Evolutionary conservation across 1,284 basidiomycete genomes (phyloP), one percentile per base, ranked within the genome.

Genomic region (Schizophyllum commune): DNA sequence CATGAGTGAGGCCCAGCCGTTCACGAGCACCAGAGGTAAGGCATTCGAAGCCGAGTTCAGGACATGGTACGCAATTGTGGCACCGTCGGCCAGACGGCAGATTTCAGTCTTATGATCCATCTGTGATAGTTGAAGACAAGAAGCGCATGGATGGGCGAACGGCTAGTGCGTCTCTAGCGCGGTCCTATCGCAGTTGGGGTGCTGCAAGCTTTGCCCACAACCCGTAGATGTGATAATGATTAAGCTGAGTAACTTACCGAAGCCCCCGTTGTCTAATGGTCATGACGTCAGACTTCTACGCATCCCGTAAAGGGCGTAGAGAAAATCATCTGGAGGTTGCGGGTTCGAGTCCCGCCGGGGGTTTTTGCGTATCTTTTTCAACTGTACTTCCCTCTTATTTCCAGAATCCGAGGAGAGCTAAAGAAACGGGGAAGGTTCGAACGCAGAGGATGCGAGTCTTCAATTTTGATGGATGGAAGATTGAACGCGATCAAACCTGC

Each of bases 231-330:
- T n/a, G n/a, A n/a, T 47, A 11, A 9, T 47, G 13, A 2, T 47
- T 9, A 4, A 9, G 9, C 17, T 11, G 9, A 3, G 3, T 9
- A 2, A 4, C 8, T 9, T 13, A 3, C 9, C 17, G 13, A 64
- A 65, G 84, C 83, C 84, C 83, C 77, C 79, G 79, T 86, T 84
- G 84, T 86, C 84, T 86, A 85, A 85, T 84, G 84, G 83, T 74
- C 83, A 86, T 86, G 84, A 85, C 84, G 84, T 85, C 84, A 86
- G 84, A 86, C 84, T 86, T 86, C 83, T 85, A 85, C 15, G 54
- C 8, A 13, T 47, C 17, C 13, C 9, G 2, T 47, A 47, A 47
- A 27, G 27, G 5, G 27, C 27, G 27, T 47, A 17, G 39, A 63
- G 59, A 33, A 55, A 57, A 61, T 58, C 52, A 83, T 85, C 83